These are phyloP conservation scores for Simplicillium aogashimaense DNA, from an alignment of 2,329 filamentous ascomycete species.

Conservation along the genomic window DNA sequence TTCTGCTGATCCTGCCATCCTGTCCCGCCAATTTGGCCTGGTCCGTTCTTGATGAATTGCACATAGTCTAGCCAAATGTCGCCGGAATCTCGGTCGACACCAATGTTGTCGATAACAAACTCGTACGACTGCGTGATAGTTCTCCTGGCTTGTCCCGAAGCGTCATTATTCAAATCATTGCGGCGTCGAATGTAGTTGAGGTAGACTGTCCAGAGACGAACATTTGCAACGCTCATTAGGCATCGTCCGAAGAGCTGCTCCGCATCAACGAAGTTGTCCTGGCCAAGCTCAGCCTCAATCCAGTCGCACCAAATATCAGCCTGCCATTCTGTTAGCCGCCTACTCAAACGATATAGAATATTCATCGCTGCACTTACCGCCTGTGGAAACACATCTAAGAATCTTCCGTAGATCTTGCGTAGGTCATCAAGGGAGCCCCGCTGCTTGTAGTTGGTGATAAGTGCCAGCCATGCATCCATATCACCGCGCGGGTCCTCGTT, in stretches of 20 bases:
- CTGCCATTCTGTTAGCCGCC: constrained; percentile 40
- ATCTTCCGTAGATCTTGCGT: constrained; percentile 72
- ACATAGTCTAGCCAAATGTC: constrained; percentile 92
- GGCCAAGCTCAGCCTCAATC: constrained; percentile 78
- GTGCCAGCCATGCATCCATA: constrained; percentile 78
- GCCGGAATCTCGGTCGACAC: constrained; percentile 83
- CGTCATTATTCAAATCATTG: constrained; percentile 74
- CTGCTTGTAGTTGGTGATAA: constrained; percentile 77
- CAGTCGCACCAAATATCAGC: constrained; percentile 87
- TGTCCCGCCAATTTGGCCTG: constrained; percentile 73
- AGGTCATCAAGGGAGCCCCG: constrained; percentile 76
- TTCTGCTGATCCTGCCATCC: constrained; percentile 98
- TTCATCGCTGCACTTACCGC: constrained; percentile 54
- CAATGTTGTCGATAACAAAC: constrained; percentile 81
- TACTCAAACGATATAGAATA: background rate
- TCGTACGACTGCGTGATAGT: constrained; percentile 84
- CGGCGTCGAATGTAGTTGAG: constrained; percentile 89
- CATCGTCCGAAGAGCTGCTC: constrained; percentile 78
- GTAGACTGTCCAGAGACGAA: constrained; percentile 86
- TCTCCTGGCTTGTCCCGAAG: constrained; percentile 63
- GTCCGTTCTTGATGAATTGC: constrained; percentile 80
- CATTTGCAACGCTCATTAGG: constrained; percentile 68
- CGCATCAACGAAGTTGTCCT: constrained; percentile 71
- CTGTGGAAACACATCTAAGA: constrained; percentile 80
- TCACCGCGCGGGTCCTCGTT: constrained; percentile 89